Evolutionary conservation across 108 stramenopile species (phyloP).

Genomic region (Nitzschia sp.): DNA sequence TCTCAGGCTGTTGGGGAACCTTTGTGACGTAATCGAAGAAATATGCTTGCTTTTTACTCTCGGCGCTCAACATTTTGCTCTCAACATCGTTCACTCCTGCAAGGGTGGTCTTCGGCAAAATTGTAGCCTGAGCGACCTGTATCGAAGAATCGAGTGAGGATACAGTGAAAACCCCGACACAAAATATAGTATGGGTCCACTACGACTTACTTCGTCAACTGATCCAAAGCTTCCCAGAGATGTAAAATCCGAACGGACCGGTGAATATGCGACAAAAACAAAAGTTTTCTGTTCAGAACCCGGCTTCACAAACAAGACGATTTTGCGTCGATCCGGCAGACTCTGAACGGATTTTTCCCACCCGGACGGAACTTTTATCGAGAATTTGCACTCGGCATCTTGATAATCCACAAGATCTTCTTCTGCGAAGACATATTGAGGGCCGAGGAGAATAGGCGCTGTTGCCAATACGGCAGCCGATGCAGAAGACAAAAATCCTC

Average conservation of each 20-base stretch:
- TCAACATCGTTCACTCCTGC: conserved; percentile 45
- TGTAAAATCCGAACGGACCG: conserved; percentile 81
- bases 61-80: conserved; percentile 63
- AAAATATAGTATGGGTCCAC: not conserved
- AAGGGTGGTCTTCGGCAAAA: conserved; percentile 76
- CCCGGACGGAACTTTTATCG: conserved; percentile 45
- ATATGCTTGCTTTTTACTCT: conserved; percentile 67
- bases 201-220: conserved; percentile 45
- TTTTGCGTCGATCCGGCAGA: conserved; percentile 67
- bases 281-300: conserved; percentile 39
- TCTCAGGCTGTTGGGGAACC: conserved; percentile 28
- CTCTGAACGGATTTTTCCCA: conserved; percentile 60
- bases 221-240: conserved; percentile 67
- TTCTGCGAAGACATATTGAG: not conserved
- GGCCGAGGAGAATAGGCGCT: not conserved
- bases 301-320: conserved; percentile 56
- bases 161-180: not conserved
- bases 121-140: conserved; percentile 73
- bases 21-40: conserved; percentile 56
- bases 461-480: not conserved
- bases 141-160: not conserved
- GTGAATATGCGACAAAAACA: conserved; percentile 78
- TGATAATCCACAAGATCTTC: conserved; percentile 28
- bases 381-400: conserved; percentile 58
- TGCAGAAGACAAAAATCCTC: not conserved